Evolutionary conservation across 352 stramenopile genomes (phyloP), one percentile per base, ranked within the genome.

Genomic region (Globisporangium middletonii): DNA sequence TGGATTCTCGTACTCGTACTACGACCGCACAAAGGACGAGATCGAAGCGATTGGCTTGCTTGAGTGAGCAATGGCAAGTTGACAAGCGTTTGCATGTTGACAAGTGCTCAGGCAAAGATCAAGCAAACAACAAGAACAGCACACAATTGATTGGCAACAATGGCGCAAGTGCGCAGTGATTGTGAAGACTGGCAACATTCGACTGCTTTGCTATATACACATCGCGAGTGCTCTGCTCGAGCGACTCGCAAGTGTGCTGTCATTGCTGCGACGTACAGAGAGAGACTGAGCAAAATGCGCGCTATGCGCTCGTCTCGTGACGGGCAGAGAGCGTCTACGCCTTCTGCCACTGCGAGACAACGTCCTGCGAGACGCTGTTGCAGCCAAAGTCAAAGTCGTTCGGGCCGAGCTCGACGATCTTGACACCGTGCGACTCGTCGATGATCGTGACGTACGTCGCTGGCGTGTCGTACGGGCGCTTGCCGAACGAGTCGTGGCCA

Each of bases 391-490:
- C 83, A 44, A 89, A 90, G 68, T 88, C 71, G 38, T 82, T 71
- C 4, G 46, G 66, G 38, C 66, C 75, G 44, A 92, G 62, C 64
- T 77, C 63, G 27, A 90, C 3, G 12, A 90, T 68, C 71, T 88
- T 89, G 69, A 90, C 71, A 56, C 78, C 79, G 58, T 74, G 74
- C 41, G 57, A 55, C 61, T 86, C 67, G 61, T 92, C 77, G 45
- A 92, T 79, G 68, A 92, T 79, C 42, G 78, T 88, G 48, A 89
- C 63, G 67, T 84, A 92, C 6, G 73, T 90, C 37, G 68, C 53
- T 4, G 79, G 69, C 28, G 57, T 64, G 28, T 77, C 65, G 8
- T 57, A 64, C 7, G 82, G 79, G 27, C 82, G 82, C 56, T 69
- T 72, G 58, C 59, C 57, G 55, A 79, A 89, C 60, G 73, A 67